Evolutionary conservation across 345 rosid species (phyloP).

Genomic region (Lepidium didymum): DNA sequence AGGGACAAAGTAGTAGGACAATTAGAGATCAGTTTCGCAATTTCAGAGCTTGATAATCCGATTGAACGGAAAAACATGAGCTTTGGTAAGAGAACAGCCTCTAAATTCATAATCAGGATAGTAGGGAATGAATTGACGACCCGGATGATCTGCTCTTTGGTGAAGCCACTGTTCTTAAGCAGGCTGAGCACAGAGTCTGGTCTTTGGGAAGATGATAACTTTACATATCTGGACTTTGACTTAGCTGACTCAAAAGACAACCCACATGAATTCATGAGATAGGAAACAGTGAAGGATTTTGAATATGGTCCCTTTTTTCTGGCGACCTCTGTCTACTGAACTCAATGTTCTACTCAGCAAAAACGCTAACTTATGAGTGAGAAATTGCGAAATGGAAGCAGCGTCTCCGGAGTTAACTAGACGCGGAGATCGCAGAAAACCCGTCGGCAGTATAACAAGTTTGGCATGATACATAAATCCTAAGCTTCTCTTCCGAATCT

Average conservation of each 20-base stretch:
- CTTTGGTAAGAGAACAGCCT: constrained; percentile 28
- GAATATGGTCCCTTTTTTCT: background rate
- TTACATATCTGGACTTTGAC: constrained; percentile 1
- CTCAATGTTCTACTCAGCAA: background rate
- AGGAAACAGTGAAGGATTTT: constrained; percentile 5
- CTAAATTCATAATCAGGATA: constrained; percentile 8
- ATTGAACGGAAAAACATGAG: constrained; percentile 25
- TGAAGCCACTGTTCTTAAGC: constrained; percentile 28
- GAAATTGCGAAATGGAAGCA: background rate
- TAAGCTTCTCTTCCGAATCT: background rate
- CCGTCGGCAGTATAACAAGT: background rate
- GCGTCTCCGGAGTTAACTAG: background rate
- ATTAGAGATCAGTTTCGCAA: background rate
- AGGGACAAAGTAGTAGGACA: constrained; percentile 11
- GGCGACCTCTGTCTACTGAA: background rate
- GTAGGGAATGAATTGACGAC: constrained; percentile 12
- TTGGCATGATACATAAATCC: constrained; percentile 5
- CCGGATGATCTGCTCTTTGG: constrained; percentile 19
- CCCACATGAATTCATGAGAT: constrained; percentile 23
- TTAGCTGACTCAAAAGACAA: constrained; percentile 30
- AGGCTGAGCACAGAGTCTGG: constrained; percentile 24
- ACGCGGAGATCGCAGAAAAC: background rate
- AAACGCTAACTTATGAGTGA: background rate
- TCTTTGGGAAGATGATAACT: constrained; percentile 13
- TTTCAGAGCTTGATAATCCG: constrained; percentile 9